Percentiles rank a stretch among this genome's conserved stretches.
These are phyloP conservation scores for Leptomonas pyrrhocoris DNA, from an alignment of 208 protist species.

Conservation along the genomic window DNA sequence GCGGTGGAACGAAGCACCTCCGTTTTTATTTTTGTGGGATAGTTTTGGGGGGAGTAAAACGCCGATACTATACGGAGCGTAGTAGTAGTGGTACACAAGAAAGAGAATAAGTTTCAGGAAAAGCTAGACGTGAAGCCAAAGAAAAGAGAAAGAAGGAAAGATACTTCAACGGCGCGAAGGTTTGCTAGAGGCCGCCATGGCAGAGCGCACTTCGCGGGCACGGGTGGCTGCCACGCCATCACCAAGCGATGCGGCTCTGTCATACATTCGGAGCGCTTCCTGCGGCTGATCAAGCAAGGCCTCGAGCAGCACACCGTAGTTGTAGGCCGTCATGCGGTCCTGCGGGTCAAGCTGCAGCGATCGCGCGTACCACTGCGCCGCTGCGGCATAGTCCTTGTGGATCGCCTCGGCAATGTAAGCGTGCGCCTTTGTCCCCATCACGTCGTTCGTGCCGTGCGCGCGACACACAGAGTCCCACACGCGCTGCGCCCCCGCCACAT, in stretches of 20 bases:
- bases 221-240: conserved; percentile 55
- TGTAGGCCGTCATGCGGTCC: conserved; percentile 80
- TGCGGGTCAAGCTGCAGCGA: conserved; percentile 64
- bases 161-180: conserved; percentile 3
- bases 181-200: neutral
- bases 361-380: conserved; percentile 60
- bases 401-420: conserved; percentile 76
- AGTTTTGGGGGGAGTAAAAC: too few relatives aligned
- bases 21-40: too few relatives aligned
- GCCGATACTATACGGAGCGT: too few relatives aligned
- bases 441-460: conserved; percentile 35
- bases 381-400: conserved; percentile 67
- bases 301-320: conserved; percentile 84
- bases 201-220: conserved; percentile 51
- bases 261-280: conserved; percentile 57
- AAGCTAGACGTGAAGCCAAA: too few relatives aligned
- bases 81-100: too few relatives aligned
- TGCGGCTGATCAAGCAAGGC: conserved; percentile 50
- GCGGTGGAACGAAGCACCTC: too few relatives aligned
- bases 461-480: conserved; percentile 54
- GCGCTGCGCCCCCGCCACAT: conserved; percentile 48
- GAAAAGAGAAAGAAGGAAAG: neutral
- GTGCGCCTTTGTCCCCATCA: conserved; percentile 59
- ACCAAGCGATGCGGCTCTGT: conserved; percentile 57
- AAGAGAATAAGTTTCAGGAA: too few relatives aligned